Evolutionary conservation across 2,329 filamentous ascomycete genomes (phyloP).

Genomic region (Fusarium virguliforme): DNA sequence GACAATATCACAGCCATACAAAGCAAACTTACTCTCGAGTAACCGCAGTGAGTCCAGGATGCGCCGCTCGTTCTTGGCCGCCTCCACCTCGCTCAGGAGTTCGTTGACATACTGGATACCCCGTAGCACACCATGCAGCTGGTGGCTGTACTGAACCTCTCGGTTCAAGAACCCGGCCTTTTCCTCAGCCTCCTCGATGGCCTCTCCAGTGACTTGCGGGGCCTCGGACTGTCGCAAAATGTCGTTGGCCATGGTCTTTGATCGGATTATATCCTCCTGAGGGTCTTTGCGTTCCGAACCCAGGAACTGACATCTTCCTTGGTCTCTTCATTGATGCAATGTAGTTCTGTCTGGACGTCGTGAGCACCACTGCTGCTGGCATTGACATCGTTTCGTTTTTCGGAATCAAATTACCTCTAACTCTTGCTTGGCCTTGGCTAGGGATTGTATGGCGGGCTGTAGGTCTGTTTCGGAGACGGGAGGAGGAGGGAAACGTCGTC

Average conservation of each 20-base stretch:
- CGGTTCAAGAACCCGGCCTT: conserved; percentile 71
- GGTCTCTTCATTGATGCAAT: conserved; percentile 81
- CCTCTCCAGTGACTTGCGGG: conserved; percentile 68
- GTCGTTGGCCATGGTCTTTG: conserved; percentile 83
- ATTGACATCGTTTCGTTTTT: conserved; percentile 5
- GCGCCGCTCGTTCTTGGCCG: conserved; percentile 67
- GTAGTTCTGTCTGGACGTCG: conserved; percentile 72
- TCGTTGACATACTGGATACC: conserved; percentile 72
- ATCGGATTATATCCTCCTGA: conserved; percentile 88
- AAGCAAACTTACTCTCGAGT: conserved; percentile 66
- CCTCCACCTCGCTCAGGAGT: conserved; percentile 75
- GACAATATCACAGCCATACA: neutral
- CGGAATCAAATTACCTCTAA: conserved; percentile 57
- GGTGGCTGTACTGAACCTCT: conserved; percentile 73
- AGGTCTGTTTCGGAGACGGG: conserved; percentile 59
- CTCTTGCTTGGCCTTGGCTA: conserved; percentile 56
- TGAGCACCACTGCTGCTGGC: conserved; percentile 39
- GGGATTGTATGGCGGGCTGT: conserved; percentile 59
- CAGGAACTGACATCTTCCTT: conserved; percentile 87
- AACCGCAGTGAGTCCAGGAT: conserved; percentile 71
- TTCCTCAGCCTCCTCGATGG: conserved; percentile 68
- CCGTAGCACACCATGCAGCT: conserved; percentile 67
- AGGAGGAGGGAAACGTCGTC: conserved; percentile 57
- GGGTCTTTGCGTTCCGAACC: conserved; percentile 86
- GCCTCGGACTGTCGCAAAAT: conserved; percentile 85